phyloP scores from a whole-genome alignment of 2,329 filamentous ascomycete genomes.

The Zalaria obscura region DNA sequence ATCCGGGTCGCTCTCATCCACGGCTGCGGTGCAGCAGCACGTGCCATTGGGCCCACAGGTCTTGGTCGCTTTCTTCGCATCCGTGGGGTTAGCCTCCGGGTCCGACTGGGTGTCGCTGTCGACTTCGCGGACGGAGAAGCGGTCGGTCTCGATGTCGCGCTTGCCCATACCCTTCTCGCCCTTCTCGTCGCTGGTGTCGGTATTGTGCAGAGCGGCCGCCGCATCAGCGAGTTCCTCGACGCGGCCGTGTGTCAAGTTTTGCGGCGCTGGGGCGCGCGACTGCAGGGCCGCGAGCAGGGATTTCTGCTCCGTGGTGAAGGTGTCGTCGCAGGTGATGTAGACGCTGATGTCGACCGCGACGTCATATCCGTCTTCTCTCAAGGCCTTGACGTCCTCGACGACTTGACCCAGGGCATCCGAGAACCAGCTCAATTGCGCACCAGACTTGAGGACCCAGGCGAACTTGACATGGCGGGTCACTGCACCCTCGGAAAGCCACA shows the following conservation, averaged over 20 bases:
- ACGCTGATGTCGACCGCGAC: constrained; percentile 37
- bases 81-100: constrained; percentile 1
- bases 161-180: constrained; percentile 3
- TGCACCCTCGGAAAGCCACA: constrained; percentile 12
- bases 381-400: constrained; percentile 25
- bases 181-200: constrained; percentile 2
- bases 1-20: constrained; percentile 29
- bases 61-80: constrained; percentile 4
- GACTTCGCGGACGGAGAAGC: constrained; percentile 14
- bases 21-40: constrained; percentile 36
- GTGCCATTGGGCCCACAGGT: constrained; percentile 14
- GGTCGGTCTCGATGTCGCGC: constrained; percentile 7
- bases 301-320: constrained; percentile 28
- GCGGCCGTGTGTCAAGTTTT: constrained; percentile 8
- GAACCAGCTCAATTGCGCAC: constrained; percentile 39
- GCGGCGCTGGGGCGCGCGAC: constrained; percentile 9
- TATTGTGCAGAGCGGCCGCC: neutral
- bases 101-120: constrained; percentile 4
- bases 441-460: constrained; percentile 45
- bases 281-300: constrained; percentile 11
- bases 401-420: constrained; percentile 33
- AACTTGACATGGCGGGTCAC: constrained; percentile 38
- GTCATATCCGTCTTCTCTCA: constrained; percentile 20
- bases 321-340: constrained; percentile 40
- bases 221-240: constrained; percentile 8